These are phyloP conservation scores for Ettlia oleoabundans DNA, from an alignment of 139 green algal genomes.

Conservation along the genomic window DNA sequence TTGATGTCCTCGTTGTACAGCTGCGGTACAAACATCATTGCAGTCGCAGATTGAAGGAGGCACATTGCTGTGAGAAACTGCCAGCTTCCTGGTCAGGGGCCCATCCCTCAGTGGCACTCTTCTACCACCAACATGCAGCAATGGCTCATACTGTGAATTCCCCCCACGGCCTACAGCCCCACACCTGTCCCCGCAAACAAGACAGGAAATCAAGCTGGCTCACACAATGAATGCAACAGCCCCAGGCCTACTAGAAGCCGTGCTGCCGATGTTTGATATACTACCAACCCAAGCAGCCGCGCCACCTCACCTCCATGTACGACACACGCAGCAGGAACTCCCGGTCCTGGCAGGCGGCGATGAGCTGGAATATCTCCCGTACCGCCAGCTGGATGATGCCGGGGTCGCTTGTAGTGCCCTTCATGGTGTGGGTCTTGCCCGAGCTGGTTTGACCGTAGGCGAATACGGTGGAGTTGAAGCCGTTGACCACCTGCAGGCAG, in stretches of 20 bases:
- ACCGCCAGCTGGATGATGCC: too few relatives aligned
- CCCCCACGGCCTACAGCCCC: too few relatives aligned
- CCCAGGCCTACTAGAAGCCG: background rate
- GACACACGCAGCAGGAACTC: slow-evolving; percentile 96
- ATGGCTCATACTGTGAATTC: too few relatives aligned
- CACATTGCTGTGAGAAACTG: background rate
- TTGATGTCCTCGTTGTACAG: slow-evolving; percentile 99
- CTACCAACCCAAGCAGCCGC: background rate
- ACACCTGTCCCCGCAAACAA: too few relatives aligned
- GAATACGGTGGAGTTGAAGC: too few relatives aligned
- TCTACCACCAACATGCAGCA: too few relatives aligned
- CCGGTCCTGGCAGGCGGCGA: slow-evolving; percentile 63
- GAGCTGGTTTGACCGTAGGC: too few relatives aligned
- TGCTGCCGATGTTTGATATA: background rate
- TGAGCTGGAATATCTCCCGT: slow-evolving; percentile 83
- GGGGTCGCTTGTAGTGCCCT: too few relatives aligned
- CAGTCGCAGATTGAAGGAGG: background rate
- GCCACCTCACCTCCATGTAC: slow-evolving; percentile 91
- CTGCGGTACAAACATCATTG: slow-evolving; percentile 50
- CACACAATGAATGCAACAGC: background rate
- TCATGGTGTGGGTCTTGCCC: too few relatives aligned
- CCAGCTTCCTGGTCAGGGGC: too few relatives aligned
- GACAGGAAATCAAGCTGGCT: too few relatives aligned
- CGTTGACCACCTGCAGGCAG: slow-evolving; percentile 18
- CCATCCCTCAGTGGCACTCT: too few relatives aligned